A percentile compares a stretch with the other conserved stretches of the same genome.
phyloP scores from a whole-genome alignment of 345 rosid species.

The Eucalyptus cladocalyx region DNA sequence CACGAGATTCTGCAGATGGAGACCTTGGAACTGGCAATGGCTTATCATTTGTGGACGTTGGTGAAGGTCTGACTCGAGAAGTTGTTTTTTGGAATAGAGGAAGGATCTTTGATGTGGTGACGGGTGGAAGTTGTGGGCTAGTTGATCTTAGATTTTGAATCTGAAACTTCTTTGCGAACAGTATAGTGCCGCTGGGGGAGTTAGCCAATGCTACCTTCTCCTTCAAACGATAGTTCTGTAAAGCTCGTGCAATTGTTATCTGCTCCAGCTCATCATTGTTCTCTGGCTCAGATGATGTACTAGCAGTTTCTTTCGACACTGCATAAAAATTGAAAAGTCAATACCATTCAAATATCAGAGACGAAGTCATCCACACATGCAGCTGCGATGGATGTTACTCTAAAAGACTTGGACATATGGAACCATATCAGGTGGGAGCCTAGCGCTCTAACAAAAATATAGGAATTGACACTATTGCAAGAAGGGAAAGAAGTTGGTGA shows the following conservation, averaged over 20 bases:
- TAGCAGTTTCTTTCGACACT: slow-evolving; percentile 95
- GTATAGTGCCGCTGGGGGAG: slow-evolving; percentile 40
- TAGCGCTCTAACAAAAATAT: neutral
- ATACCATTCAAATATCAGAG: neutral
- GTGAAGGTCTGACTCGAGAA: slow-evolving; percentile 38
- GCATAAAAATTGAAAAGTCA: slow-evolving; percentile 4
- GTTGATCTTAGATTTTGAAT: slow-evolving; percentile 63
- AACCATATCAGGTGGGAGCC: neutral
- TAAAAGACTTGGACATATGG: neutral
- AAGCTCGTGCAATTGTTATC: slow-evolving; percentile 73
- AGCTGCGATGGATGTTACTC: neutral
- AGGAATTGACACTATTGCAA: neutral
- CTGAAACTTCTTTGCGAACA: slow-evolving; percentile 57
- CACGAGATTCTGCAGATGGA: slow-evolving; percentile 22
- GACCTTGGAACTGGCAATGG: neutral
- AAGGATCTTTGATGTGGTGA: slow-evolving; percentile 74
- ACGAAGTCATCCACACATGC: neutral
- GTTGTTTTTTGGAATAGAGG: slow-evolving; percentile 66
- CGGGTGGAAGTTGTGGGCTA: slow-evolving; percentile 71
- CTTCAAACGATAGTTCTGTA: slow-evolving; percentile 60
- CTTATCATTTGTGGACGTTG: slow-evolving; percentile 13
- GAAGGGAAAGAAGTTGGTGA: neutral
- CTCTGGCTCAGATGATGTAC: slow-evolving; percentile 68
- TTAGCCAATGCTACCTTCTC: slow-evolving; percentile 62
- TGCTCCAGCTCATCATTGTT: slow-evolving; percentile 88